A percentile compares a stretch with the other conserved stretches of the same genome.
Conservation (phyloP, 495 filamentous ascomycete species). For the Jackrogersella multiformis region DNA sequence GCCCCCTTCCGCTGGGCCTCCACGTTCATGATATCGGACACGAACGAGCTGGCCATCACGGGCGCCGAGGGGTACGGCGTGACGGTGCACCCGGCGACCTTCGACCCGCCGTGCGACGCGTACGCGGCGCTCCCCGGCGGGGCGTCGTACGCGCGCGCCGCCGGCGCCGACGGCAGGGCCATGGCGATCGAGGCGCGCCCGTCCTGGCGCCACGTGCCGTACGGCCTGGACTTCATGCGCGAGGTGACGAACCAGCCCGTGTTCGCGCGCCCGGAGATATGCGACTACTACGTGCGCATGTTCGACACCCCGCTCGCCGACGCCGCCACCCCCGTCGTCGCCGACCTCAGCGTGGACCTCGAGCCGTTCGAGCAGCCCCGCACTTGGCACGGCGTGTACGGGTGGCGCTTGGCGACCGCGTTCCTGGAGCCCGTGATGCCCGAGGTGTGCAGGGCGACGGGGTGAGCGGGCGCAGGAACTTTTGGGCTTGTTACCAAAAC, state of each 20-base stretch:
- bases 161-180: conserved; percentile 30
- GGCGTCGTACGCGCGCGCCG: conserved; percentile 42
- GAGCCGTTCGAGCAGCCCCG: conserved; percentile 39
- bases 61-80: conserved; percentile 53
- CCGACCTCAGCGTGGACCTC: conserved; percentile 41
- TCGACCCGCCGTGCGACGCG: conserved; percentile 52
- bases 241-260: conserved; percentile 57
- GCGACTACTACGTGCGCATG: conserved; percentile 53
- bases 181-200: conserved; percentile 40
- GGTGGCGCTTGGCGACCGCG: conserved; percentile 52
- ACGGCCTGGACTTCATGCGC: conserved; percentile 49
- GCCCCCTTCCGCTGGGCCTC: conserved; percentile 55
- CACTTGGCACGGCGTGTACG: conserved; percentile 45
- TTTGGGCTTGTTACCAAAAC: too few species aligned
- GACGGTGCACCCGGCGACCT: conserved; percentile 47
- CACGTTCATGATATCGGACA: conserved; percentile 48
- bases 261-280: conserved; percentile 49
- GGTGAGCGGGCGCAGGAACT: background rate
- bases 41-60: conserved; percentile 48
- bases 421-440: conserved; percentile 47
- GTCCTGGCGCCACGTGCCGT: conserved; percentile 34
- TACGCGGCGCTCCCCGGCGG: conserved; percentile 45
- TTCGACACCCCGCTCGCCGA: conserved; percentile 52
- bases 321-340: conserved; percentile 43
- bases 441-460: conserved; percentile 1